A percentile compares a stretch with the other conserved stretches of the same genome.
These are phyloP conservation scores for Narthecium ossifragum DNA, from an alignment of 106 monocot genomes.

Conservation along the genomic window DNA sequence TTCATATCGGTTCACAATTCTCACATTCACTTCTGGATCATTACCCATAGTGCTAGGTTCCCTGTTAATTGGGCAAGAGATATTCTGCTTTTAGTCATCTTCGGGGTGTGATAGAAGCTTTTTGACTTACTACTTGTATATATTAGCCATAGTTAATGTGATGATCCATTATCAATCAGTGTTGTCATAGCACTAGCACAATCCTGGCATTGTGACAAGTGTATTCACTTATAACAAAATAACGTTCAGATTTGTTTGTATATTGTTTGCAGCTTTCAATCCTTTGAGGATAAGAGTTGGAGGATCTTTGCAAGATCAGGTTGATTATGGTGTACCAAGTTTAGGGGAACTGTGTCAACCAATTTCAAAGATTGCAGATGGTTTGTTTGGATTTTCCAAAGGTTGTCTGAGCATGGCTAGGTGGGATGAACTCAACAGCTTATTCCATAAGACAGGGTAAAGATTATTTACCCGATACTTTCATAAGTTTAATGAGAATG, in stretches of 20 bases:
- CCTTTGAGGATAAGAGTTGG: constrained; percentile 72
- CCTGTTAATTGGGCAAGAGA: no score
- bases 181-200: not conserved
- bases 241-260: no score
- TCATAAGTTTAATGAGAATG: not conserved
- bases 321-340: constrained; percentile 54
- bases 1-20: not conserved
- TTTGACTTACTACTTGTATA: not conserved
- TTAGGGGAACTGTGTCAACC: constrained; percentile 33
- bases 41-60: no score
- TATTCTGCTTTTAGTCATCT: no score
- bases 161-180: not conserved
- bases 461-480: not conserved
- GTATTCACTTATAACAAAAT: no score
- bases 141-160: not conserved
- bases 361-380: constrained; percentile 31
- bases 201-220: no score
- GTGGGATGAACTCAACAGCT: constrained; percentile 69
- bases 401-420: constrained; percentile 71
- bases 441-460: constrained; percentile 76
- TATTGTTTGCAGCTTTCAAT: constrained; percentile 11
- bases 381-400: constrained; percentile 71
- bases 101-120: no score
- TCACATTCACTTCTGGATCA: no score
- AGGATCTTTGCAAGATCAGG: constrained; percentile 82